phyloP scores from a whole-genome alignment of 495 filamentous ascomycete genomes.

The Penicillium angulare region DNA sequence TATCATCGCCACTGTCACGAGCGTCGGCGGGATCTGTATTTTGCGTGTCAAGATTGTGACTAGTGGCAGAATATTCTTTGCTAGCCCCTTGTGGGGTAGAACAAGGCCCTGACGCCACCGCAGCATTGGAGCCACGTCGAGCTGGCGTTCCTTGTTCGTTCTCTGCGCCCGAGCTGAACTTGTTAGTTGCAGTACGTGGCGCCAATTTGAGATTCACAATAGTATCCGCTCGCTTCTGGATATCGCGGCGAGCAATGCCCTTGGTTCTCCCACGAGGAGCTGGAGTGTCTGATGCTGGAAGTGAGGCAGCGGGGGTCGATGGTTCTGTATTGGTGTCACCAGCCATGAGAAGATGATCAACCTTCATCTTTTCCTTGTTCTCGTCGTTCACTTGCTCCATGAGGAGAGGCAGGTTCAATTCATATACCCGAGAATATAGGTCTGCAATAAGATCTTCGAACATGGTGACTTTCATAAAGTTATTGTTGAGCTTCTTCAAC shows the following conservation, averaged over 20 bases:
- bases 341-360: conserved; percentile 55
- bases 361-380: conserved; percentile 56
- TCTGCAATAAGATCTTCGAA: conserved; percentile 92
- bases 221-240: conserved; percentile 61
- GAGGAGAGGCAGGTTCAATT: conserved; percentile 47
- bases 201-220: conserved; percentile 46
- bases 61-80: conserved; percentile 8
- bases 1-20: conserved; percentile 71
- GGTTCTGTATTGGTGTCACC: conserved; percentile 36
- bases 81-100: conserved; percentile 12
- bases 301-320: conserved; percentile 33
- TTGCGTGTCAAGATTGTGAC: conserved; percentile 27
- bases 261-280: conserved; percentile 52
- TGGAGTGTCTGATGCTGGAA: conserved; percentile 39
- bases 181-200: conserved; percentile 30
- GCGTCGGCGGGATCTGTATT: conserved; percentile 55
- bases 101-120: conserved; percentile 14
- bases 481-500: conserved; percentile 84
- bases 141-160: conserved; percentile 17
- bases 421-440: conserved; percentile 78
- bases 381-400: conserved; percentile 50
- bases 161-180: conserved; percentile 25
- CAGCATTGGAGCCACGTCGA: conserved; percentile 3
- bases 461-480: conserved; percentile 75
- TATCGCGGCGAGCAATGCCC: conserved; percentile 61